Base-by-base conservation (phyloP, 352 stramenopile genomes). In the Pythium phragmiticola region DNA sequence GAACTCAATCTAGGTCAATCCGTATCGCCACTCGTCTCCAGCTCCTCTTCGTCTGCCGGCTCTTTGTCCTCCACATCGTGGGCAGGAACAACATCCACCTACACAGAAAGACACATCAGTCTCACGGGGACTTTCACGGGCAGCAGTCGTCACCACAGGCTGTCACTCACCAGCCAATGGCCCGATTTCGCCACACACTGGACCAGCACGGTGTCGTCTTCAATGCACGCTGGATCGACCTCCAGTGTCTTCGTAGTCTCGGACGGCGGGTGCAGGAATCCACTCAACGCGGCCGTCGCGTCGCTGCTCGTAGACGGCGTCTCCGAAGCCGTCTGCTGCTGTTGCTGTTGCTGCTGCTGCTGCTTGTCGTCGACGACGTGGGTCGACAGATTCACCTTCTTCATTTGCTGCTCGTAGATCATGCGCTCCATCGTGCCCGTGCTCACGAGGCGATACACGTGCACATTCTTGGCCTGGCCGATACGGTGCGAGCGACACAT, bases 401-500 rank as follows among this genome's bases (percentile, higher is more conserved):
- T 94, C 70, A 90, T 88, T 65, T 97, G 89, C 69, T 95, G 88
- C 58, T 94, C 81, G 69, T 95, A 96, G 58, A 97, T 95, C 74
- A 92, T 95, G 33, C 91, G 80, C 76, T 98, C 92, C 74, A 98
- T 96, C 16, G 92, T 98, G 17, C 89, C 90, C 17, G 87, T 91
- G 55, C 89, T 92, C 41, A 98, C 90, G 26, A 98, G 82, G n/a
- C 90, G 73, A 64, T 98, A 98, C 30, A 98, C 89, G 45, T 95
- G 87, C 19, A 98, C 91, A 19, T 81, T 81, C 68, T 97, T 97
- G 4, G 70, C 76, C 63, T 94, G 86, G 26, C 92, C 92, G 53
- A 97, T 96, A 26, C 92, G 89, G 58, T 97, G 92, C 36, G 83
- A 96, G 41, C 92, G 87, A 63, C 90, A 97, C 90, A 97, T 97